phyloP scores from a whole-genome alignment of 257 asterid species.

The Nyctanthes arbortristis region DNA sequence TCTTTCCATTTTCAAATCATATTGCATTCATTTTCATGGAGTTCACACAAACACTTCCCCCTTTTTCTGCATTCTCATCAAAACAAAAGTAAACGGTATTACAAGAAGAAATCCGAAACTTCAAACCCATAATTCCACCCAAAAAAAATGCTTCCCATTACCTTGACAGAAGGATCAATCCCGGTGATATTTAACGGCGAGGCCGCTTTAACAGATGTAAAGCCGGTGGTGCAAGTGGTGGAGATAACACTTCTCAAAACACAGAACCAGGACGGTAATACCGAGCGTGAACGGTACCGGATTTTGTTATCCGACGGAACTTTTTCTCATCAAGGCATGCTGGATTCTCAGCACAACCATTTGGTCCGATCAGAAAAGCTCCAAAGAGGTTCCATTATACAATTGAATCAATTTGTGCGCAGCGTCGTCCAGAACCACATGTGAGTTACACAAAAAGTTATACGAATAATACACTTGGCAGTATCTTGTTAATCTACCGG shows the following conservation, averaged over 20 bases:
- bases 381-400: constrained; percentile 72
- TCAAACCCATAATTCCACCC: background rate
- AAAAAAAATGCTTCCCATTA: background rate
- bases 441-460: constrained; percentile 37
- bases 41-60: background rate
- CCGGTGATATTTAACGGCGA: background rate
- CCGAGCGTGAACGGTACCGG: constrained; percentile 63
- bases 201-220: background rate
- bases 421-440: constrained; percentile 53
- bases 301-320: constrained; percentile 72
- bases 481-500: too few species aligned
- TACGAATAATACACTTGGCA: too few species aligned
- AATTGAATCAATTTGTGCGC: constrained; percentile 62
- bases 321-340: constrained; percentile 74
- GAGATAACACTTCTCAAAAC: constrained; percentile 57
- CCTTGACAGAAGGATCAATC: constrained; percentile 11
- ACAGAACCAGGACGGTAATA: constrained; percentile 32
- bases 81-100: background rate
- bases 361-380: constrained; percentile 51
- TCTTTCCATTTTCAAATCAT: background rate
- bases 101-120: background rate
- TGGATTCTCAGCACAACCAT: constrained; percentile 67
- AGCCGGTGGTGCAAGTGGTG: constrained; percentile 11
- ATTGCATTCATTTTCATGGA: background rate
- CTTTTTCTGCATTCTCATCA: background rate